phyloP scores from a whole-genome alignment of 768 basidiomycete species.

The Tulasnella sp. region DNA sequence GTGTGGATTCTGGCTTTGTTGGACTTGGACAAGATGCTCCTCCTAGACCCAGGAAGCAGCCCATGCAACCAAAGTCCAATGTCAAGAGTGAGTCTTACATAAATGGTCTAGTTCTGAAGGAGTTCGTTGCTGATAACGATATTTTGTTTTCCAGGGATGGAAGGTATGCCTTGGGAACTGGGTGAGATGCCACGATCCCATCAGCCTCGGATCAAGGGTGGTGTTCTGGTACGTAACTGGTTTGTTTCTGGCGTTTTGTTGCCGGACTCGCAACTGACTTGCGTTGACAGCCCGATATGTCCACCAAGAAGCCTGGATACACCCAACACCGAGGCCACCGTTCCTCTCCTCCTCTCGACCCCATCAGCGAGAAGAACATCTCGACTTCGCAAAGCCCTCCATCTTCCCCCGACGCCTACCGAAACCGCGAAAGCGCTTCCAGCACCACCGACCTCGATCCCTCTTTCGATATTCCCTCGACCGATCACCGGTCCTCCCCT shows the following conservation, averaged over 20 bases:
- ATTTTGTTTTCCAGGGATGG: constrained; percentile 53
- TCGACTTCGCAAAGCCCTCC: background rate
- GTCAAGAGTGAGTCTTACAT: constrained; percentile 67
- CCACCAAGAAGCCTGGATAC: background rate
- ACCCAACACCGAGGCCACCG: background rate
- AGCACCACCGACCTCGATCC: background rate
- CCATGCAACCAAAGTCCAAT: constrained; percentile 46
- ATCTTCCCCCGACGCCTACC: background rate
- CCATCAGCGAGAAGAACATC: constrained; percentile 12
- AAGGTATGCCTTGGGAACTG: constrained; percentile 73
- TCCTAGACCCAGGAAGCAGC: constrained; percentile 28
- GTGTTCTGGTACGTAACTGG: constrained; percentile 8
- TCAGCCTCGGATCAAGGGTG: constrained; percentile 19
- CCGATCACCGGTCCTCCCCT: background rate
- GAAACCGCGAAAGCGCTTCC: background rate
- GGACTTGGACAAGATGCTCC: constrained; percentile 8
- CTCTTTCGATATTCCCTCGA: background rate
- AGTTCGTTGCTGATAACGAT: background rate
- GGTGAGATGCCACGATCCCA: constrained; percentile 46
- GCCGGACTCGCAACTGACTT: background rate
- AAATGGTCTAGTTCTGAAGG: background rate
- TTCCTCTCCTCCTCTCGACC: background rate
- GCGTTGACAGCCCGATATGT: background rate
- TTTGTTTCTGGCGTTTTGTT: background rate
- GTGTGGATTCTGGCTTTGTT: background rate